Percentiles rank a stretch among this genome's conserved stretches.
Evolutionary conservation across 306 rosid species (phyloP).

Genomic region (Trifolium repens): DNA sequence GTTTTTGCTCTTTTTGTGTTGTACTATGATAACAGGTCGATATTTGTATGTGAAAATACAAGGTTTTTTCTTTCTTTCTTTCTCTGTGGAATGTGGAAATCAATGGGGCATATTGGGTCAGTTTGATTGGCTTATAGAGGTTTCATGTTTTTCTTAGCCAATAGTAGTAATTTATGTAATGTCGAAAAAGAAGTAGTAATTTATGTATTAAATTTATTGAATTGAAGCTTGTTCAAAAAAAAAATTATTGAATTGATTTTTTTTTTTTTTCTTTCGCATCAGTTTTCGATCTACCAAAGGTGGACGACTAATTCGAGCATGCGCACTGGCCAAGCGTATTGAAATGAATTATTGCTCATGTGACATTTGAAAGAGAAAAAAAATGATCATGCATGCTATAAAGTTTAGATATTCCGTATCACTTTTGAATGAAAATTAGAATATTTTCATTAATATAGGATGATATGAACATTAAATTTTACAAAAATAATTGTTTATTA

Average conservation of each 20-base stretch:
- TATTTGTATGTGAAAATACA: no score
- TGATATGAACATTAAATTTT: neutral
- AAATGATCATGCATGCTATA: neutral
- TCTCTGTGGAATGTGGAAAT: neutral
- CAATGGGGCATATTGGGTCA: slow-evolving; percentile 20
- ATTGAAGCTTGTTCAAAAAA: neutral
- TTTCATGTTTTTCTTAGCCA: neutral
- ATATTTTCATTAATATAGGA: neutral
- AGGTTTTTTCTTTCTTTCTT: neutral
- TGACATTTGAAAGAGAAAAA: neutral
- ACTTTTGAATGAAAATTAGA: neutral
- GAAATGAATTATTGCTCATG: neutral
- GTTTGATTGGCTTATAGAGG: neutral
- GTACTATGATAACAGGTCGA: no score
- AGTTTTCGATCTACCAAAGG: no score
- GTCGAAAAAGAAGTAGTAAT: no score
- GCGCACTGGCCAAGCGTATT: accelerated
- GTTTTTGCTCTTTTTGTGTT: neutral
- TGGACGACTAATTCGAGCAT: no score
- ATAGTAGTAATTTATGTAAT: neutral
- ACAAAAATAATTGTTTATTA: neutral
- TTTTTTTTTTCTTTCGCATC: no score
- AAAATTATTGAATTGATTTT: no score
- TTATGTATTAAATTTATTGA: neutral
- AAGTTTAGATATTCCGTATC: slow-evolving; percentile 17